A percentile compares a stretch with the other conserved stretches of the same genome.
Conservation (phyloP, 805 yeast species). For the Priceomyces haplophilus region DNA sequence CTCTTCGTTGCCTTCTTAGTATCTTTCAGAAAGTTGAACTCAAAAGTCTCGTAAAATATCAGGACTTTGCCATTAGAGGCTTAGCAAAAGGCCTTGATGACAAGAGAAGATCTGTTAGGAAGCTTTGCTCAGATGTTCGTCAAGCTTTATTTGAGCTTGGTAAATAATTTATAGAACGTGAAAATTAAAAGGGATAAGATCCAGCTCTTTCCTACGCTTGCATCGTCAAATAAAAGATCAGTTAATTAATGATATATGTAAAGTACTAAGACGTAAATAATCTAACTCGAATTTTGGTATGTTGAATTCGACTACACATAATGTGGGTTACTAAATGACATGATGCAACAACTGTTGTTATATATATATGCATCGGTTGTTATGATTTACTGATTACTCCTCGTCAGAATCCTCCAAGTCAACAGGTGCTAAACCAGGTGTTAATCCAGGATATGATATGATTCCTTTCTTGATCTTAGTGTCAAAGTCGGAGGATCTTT, state of each 20-base stretch:
- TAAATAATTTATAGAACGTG: slow-evolving; percentile 1
- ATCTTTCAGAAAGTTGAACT: slow-evolving; percentile 41
- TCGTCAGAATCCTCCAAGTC: slow-evolving; percentile 50
- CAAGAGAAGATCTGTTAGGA: slow-evolving; percentile 68
- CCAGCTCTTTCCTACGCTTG: no score
- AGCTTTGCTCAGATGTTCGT: slow-evolving; percentile 73
- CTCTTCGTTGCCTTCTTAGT: slow-evolving; percentile 52
- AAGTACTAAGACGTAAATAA: no score
- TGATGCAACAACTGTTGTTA: neutral
- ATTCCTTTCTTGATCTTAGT: slow-evolving; percentile 43
- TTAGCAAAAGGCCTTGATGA: slow-evolving; percentile 65
- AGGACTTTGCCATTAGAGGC: slow-evolving; percentile 44
- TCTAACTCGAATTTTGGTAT: no score
- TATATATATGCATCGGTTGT: neutral
- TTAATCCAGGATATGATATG: slow-evolving; percentile 58
- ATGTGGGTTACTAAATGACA: slow-evolving; percentile 1
- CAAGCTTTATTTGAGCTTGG: slow-evolving; percentile 64
- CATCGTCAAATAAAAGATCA: no score
- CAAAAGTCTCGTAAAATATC: slow-evolving; percentile 49
- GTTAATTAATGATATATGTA: no score
- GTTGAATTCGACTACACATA: neutral
- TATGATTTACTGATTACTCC: neutral
- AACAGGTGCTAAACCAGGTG: slow-evolving; percentile 86
- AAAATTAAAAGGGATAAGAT: no score
- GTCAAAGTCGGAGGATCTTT: slow-evolving; percentile 25